Percentiles rank a stretch among this genome's conserved stretches.
phyloP scores from a whole-genome alignment of 768 basidiomycete genomes.

The Naganishia kalamii region DNA sequence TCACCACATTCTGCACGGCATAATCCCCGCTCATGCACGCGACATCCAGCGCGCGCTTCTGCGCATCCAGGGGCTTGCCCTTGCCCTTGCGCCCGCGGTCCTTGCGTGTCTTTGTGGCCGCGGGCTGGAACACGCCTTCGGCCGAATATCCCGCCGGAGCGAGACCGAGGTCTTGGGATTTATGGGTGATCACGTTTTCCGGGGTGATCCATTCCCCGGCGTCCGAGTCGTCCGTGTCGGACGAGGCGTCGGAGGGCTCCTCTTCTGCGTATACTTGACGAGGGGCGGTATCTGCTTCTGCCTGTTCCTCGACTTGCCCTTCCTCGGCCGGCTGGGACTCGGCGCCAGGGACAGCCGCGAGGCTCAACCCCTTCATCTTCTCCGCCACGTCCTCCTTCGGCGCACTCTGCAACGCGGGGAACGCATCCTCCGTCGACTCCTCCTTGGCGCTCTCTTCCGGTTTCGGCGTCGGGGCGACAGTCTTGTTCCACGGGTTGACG shows the following conservation, averaged over 20 bases:
- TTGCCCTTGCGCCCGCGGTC: conserved; percentile 21
- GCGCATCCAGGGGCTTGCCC: not conserved
- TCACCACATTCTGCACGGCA: conserved; percentile 94
- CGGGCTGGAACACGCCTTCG: not conserved
- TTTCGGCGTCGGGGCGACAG: not conserved
- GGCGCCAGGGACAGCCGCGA: conserved; percentile 18
- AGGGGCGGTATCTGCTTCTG: not conserved
- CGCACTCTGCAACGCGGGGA: conserved; percentile 26
- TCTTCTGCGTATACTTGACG: conserved; percentile 22
- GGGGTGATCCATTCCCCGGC: conserved; percentile 98
- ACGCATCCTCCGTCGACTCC: conserved; percentile 1
- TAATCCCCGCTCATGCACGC: conserved; percentile 99
- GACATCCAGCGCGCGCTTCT: conserved; percentile 51
- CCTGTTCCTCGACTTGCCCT: not conserved
- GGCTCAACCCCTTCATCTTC: conserved; percentile 2
- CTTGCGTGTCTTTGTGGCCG: not conserved
- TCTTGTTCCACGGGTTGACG: conserved; percentile 6
- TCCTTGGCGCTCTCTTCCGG: no score
- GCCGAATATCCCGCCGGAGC: conserved; percentile 53
- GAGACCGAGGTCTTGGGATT: conserved; percentile 77
- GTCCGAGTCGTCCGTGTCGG: conserved; percentile 64
- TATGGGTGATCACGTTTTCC: conserved; percentile 72
- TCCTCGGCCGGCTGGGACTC: not conserved
- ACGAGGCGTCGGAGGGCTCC: conserved; percentile 54
- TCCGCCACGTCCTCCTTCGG: conserved; percentile 15